Evolutionary conservation across 257 asterid species (phyloP), one percentile per base, ranked within the genome.

Genomic region (Voacanga thouarsii): DNA sequence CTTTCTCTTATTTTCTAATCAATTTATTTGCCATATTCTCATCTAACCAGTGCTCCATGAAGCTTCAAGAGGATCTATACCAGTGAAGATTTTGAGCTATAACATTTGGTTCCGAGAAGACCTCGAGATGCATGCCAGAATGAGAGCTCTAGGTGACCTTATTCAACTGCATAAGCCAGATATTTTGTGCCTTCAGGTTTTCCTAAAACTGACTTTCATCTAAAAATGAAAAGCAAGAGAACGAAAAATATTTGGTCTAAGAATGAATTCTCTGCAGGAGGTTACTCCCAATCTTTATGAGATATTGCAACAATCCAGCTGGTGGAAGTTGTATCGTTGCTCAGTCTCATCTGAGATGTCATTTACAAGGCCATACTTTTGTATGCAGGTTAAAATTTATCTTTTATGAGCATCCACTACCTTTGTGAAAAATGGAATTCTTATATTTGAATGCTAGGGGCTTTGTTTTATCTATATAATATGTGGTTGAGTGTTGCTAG

Each of bases 251-350:
- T 4, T 74, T 44, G 63, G 4, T 74, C 49, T 39, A 37, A 7
- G 15, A 28, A 9, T 23, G 15, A 50, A 12, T 43, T 44, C 12
- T 53, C 23, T 88, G 77, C 91, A 96, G 98, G 99, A 96, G 88
- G 97, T 96, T 21, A 93, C 97, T 69, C 94, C 91, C 60, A 81
- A 63, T 85, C 80, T 85, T 69, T 92, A 89, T 84, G 85, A 51
- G 56, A 88, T 92, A 73, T 93, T 96, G 84, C 89, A 82, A 84
- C 81, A 68, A 67, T 81, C 95, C 43, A 83, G 83, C 80, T 96
- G 99, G 99, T 96, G 98, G 98, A 96, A 89, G 86, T 72, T 77
- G 77, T 96, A 96, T 80, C 72, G 75, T n/a, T 96, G 99, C 85
- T 93, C 98, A 24, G 81, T 93, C 30, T 37, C 95, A 64, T 79